These are phyloP conservation scores for Crithidia sp. DNA, from an alignment of 208 protist genomes.

Conservation along the genomic window DNA sequence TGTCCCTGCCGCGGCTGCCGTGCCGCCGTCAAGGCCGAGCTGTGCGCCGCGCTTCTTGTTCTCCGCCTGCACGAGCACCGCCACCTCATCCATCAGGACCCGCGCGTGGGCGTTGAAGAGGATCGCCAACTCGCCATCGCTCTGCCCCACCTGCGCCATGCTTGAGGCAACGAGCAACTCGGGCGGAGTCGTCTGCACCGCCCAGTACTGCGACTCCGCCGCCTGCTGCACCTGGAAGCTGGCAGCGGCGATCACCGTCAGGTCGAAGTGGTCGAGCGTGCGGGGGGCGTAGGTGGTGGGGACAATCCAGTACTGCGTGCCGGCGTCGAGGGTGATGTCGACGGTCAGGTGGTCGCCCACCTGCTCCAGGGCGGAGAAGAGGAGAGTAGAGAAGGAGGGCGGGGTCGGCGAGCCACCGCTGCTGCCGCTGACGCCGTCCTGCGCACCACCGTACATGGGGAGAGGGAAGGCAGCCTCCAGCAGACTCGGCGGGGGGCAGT, in stretches of 20 bases:
- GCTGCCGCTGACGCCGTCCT: background rate
- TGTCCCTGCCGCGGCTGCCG: background rate
- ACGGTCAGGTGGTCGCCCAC: slow-evolving; percentile 62
- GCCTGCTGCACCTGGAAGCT: slow-evolving; percentile 62
- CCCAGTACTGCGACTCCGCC: slow-evolving; percentile 62
- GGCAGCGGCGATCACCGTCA: slow-evolving; percentile 57
- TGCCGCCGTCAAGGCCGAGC: background rate
- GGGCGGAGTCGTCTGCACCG: slow-evolving; percentile 25
- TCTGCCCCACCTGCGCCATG: slow-evolving; percentile 9
- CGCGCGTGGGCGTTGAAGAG: slow-evolving; percentile 20
- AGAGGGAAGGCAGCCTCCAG: background rate
- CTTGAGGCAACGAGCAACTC: slow-evolving; percentile 25
- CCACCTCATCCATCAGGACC: slow-evolving; percentile 10
- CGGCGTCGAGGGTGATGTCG: slow-evolving; percentile 55
- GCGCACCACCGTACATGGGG: background rate
- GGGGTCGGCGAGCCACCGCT: background rate
- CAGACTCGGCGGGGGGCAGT: slow-evolving; percentile 6
- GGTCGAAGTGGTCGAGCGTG: slow-evolving; percentile 56
- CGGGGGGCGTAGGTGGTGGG: slow-evolving; percentile 65
- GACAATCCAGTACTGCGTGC: slow-evolving; percentile 81
- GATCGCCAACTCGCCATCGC: slow-evolving; percentile 28
- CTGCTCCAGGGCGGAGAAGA: slow-evolving; percentile 59
- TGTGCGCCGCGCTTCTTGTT: background rate
- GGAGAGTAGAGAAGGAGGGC: slow-evolving; percentile 14
- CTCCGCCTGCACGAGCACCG: slow-evolving; percentile 6